Conservation (phyloP, 176 grass and related monocot species). For the Oropetium thomaeum region DNA sequence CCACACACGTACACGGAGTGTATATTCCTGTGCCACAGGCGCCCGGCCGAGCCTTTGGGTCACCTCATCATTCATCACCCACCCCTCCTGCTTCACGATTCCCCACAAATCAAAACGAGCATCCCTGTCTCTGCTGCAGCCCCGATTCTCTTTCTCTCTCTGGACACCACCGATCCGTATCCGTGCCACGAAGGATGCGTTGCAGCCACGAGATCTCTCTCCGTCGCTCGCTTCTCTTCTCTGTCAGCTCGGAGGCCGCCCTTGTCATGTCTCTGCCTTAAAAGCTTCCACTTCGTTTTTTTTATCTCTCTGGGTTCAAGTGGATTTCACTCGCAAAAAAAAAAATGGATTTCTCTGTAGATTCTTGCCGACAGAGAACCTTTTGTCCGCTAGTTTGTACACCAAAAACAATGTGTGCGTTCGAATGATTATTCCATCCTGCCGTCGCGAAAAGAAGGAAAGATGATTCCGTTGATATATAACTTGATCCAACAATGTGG, state of each 20-base stretch:
- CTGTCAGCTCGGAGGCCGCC: too few relatives aligned
- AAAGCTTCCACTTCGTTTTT: background rate
- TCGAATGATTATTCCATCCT: too few relatives aligned
- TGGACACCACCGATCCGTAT: background rate
- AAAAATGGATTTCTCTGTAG: too few relatives aligned
- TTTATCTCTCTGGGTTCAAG: background rate
- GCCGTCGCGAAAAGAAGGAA: too few relatives aligned
- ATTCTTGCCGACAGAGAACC: too few relatives aligned
- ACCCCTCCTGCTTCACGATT: background rate
- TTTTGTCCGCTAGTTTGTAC: too few relatives aligned
- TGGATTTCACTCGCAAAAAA: too few relatives aligned
- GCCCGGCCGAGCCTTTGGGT: background rate
- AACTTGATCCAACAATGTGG: too few relatives aligned
- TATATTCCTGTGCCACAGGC: slow-evolving; percentile 24
- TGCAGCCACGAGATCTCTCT: background rate
- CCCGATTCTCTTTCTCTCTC: background rate
- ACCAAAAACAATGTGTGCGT: too few relatives aligned
- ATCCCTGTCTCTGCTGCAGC: background rate
- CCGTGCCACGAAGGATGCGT: background rate
- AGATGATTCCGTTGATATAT: too few relatives aligned
- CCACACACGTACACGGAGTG: slow-evolving; percentile 14
- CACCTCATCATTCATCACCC: background rate
- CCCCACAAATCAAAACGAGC: background rate
- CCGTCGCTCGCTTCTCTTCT: background rate
- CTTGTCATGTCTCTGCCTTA: background rate